Evolutionary conservation across 2,329 filamentous ascomycete genomes (phyloP), one percentile per base, ranked within the genome.

Genomic region (Pyrenophora teres): DNA sequence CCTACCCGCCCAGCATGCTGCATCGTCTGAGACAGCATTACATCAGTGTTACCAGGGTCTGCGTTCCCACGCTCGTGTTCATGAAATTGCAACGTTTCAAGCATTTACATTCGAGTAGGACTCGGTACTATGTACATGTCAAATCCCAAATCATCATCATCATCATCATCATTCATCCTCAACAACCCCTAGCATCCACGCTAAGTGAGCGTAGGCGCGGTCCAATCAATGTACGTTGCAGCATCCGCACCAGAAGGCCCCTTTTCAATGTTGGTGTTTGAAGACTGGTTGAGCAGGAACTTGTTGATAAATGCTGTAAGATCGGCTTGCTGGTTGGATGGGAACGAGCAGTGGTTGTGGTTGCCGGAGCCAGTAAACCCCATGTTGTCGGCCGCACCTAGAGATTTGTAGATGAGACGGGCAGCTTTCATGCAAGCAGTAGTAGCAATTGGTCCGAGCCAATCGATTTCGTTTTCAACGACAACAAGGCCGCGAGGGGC

Each of bases 391-490:
- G 79, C 76, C 2, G 75, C 78, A 50, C 81, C 82, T 21, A 81
- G 73, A 4, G 77, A 79, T 72, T 81, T 77, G 71, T 83, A 85
- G 63, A 83, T 78, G 43, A 79, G 71, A 33, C 78, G 76, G 4
- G 74, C 81, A 16, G 78, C 80, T 70, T 80, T 80, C 81, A 83
- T 84, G 72, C 81, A 84, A 42, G 76, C 82, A 21, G 80, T 83
- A 13, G 80, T 83, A 47, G 79, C 78, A 50, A 81, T 79, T 41
- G 80, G 80, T 32, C 82, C 81, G 46, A 84, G 77, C 82, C 82
- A 85, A 71, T 84, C 81, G 57, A 76, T 76, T 60, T 83, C 79
- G 64, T 84, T 85, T 74, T 85, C 82, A 39, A 82, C 79, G 25
- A 80, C 77, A 42, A 81, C 74, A 38, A 85, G 74, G 4, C 82